These are phyloP conservation scores for Phytophthora capsici DNA, from an alignment of 352 stramenopile genomes.

Conservation along the genomic window DNA sequence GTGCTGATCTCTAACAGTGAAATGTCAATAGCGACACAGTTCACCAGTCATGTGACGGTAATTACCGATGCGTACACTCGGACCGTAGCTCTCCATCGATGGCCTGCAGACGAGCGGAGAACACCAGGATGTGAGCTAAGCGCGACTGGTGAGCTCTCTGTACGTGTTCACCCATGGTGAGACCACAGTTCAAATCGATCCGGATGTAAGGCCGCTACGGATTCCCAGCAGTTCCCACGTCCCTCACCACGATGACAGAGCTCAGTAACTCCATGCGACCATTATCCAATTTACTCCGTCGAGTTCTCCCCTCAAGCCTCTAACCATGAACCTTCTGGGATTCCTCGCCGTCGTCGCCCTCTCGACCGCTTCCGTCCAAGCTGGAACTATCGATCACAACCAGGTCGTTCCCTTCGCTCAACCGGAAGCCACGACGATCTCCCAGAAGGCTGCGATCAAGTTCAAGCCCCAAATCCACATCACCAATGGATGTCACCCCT, in stretches of 20 bases:
- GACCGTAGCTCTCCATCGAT: too few species aligned
- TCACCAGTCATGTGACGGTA: too few species aligned
- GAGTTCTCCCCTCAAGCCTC: neutral
- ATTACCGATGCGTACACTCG: too few species aligned
- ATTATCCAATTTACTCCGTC: constrained; percentile 2
- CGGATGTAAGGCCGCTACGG: constrained; percentile 1
- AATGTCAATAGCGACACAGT: neutral
- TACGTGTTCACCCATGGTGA: neutral
- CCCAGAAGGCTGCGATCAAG: constrained; percentile 16
- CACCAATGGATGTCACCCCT: constrained; percentile 42
- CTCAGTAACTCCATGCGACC: neutral
- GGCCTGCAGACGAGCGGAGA: neutral
- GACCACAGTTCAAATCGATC: constrained; percentile 15
- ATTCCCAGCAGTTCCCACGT: constrained; percentile 10
- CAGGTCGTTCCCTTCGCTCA: constrained; percentile 12
- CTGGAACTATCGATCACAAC: constrained; percentile 13
- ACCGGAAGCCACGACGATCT: constrained; percentile 15
- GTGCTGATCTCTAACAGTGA: constrained; percentile 9
- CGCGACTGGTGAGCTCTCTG: constrained; percentile 5
- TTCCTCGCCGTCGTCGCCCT: neutral
- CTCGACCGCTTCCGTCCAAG: neutral
- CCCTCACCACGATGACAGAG: constrained; percentile 8
- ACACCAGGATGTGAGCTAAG: neutral
- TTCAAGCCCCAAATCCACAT: constrained; percentile 37
- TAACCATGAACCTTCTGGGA: constrained; percentile 7